Evolutionary conservation across 345 rosid genomes (phyloP).

Genomic region (Physaria fendleri): DNA sequence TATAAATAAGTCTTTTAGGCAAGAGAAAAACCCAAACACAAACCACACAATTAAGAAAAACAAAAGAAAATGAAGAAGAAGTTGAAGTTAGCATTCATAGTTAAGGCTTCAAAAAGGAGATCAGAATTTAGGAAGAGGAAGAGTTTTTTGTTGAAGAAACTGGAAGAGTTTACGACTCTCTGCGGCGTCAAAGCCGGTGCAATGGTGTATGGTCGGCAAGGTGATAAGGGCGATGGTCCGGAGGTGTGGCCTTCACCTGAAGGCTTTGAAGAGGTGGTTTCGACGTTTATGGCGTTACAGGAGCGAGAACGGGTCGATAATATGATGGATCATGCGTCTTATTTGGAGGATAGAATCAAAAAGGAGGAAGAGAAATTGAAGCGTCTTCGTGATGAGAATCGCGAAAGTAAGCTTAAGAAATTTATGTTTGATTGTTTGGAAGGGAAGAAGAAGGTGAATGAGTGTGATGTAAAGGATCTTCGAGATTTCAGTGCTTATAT

Average conservation of each 20-base stretch:
- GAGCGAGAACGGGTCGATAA: background rate
- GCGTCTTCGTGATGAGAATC: background rate
- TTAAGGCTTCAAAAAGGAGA: background rate
- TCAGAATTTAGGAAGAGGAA: conserved; percentile 4
- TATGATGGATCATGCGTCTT: background rate
- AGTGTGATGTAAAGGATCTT: background rate
- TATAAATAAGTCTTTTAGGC: background rate
- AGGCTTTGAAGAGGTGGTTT: background rate
- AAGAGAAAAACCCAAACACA: background rate
- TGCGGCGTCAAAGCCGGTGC: conserved; percentile 11
- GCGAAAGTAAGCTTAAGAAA: background rate
- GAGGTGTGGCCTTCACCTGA: background rate
- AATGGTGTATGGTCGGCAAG: background rate
- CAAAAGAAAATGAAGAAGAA: background rate
- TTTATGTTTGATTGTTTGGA: background rate
- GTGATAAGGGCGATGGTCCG: too few relatives aligned
- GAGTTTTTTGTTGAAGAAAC: background rate
- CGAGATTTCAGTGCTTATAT: background rate
- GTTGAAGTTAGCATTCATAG: background rate
- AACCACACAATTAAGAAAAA: background rate
- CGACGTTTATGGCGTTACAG: background rate
- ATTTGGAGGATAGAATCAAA: background rate
- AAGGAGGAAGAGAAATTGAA: background rate
- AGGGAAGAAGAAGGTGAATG: background rate
- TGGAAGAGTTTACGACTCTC: background rate